phyloP scores from a whole-genome alignment of 1,139 yeast genomes.

The Taphrina wiesneri region DNA sequence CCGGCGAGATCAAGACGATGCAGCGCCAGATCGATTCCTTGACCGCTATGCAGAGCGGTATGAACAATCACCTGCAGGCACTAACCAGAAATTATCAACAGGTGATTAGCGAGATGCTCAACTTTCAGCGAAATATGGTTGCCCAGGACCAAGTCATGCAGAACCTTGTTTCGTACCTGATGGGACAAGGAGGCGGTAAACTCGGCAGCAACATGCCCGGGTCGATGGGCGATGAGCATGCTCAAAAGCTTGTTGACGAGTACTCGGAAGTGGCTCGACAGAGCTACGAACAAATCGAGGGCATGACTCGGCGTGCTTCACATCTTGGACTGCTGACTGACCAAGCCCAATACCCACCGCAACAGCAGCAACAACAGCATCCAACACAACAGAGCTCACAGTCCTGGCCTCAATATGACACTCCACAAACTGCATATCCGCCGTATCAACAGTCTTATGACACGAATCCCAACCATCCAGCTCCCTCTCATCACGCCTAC shows the following conservation, averaged over 20 bases:
- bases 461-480: background rate
- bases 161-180: slow-evolving; percentile 31
- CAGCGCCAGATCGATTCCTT: slow-evolving; percentile 53
- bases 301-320: slow-evolving; percentile 31
- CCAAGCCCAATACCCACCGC: slow-evolving; percentile 14
- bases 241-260: slow-evolving; percentile 31
- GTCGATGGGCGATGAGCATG: slow-evolving; percentile 15
- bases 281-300: slow-evolving; percentile 34
- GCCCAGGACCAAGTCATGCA: slow-evolving; percentile 35
- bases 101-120: slow-evolving; percentile 47
- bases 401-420: slow-evolving; percentile 12
- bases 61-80: slow-evolving; percentile 52
- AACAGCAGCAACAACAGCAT: slow-evolving; percentile 13
- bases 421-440: background rate
- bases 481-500: background rate
- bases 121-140: slow-evolving; percentile 34
- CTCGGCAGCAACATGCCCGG: slow-evolving; percentile 5
- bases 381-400: background rate
- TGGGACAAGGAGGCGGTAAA: background rate
- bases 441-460: slow-evolving; percentile 1
- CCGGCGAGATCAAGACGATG: slow-evolving; percentile 44
- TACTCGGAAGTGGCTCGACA: slow-evolving; percentile 34
- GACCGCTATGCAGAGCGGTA: slow-evolving; percentile 50
- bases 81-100: slow-evolving; percentile 63
- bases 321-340: slow-evolving; percentile 26